Conservation (phyloP, 129 eudicot species). For the Saposhnikovia divaricata region DNA sequence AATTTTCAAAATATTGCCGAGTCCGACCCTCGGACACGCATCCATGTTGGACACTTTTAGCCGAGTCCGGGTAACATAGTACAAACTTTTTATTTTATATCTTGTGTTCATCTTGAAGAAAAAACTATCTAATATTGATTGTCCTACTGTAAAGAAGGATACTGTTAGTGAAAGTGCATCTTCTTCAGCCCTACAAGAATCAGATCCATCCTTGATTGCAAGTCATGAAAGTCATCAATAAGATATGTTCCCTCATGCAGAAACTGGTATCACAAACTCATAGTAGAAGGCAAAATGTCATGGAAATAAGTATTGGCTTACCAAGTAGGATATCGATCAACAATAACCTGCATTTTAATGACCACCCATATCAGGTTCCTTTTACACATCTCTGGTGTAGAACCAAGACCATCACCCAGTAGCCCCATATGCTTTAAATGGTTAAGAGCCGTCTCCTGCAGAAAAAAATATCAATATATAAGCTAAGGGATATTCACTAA, state of each 20-base stretch:
- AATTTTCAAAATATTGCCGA: too few species aligned
- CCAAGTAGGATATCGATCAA: constrained; percentile 99
- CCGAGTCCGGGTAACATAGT: too few species aligned
- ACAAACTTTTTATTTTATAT: neutral
- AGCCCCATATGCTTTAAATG: constrained; percentile 78
- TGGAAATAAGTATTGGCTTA: constrained; percentile 15
- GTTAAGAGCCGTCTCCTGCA: constrained; percentile 90
- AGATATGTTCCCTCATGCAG: neutral
- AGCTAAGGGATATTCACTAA: neutral
- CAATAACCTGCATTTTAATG: constrained; percentile 73
- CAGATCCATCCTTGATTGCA: neutral
- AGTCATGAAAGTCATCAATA: neutral
- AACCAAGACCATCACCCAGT: constrained; percentile 80
- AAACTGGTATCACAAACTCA: neutral
- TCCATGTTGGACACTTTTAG: too few species aligned
- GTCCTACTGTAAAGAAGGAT: neutral
- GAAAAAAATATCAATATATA: neutral
- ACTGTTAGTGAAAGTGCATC: neutral
- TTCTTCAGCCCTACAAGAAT: neutral
- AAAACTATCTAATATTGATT: neutral
- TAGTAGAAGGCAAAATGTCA: neutral
- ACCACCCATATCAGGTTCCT: constrained; percentile 86
- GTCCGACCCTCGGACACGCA: too few species aligned
- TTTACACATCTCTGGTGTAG: constrained; percentile 92
- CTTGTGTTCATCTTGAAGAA: neutral